phyloP scores from a whole-genome alignment of 2,329 filamentous ascomycete species.

The Emergomyces pasteurianus region DNA sequence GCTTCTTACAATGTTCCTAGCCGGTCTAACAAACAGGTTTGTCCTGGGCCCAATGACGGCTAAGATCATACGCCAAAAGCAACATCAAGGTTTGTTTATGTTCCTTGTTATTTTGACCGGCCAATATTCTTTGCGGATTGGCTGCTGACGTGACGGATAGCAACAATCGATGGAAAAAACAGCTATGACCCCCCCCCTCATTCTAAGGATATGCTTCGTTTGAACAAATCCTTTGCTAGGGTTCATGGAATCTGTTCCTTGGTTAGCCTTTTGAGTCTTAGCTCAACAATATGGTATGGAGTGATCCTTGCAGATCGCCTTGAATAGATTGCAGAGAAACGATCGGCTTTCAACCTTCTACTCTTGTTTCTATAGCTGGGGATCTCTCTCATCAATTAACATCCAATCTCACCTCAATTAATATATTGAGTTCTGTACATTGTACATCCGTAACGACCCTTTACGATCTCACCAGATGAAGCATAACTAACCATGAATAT shows the following conservation, averaged over 20 bases:
- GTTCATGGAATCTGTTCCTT: conserved; percentile 74
- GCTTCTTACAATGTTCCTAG: conserved; percentile 56
- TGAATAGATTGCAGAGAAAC: conserved; percentile 24
- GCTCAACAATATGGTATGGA: conserved; percentile 65
- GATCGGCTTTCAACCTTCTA: background rate
- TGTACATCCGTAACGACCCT: background rate
- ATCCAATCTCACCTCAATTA: background rate
- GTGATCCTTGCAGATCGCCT: conserved; percentile 57
- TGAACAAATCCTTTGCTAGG: conserved; percentile 68
- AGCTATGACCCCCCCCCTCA: conserved; percentile 69
- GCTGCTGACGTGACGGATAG: conserved; percentile 26
- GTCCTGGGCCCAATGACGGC: conserved; percentile 66
- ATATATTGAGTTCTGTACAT: background rate
- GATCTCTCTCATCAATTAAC: background rate
- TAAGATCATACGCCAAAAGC: conserved; percentile 60
- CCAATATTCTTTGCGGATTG: background rate
- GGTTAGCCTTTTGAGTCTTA: conserved; percentile 60
- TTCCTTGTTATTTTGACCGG: background rate
- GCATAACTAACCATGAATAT: background rate
- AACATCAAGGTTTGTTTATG: conserved; percentile 56
- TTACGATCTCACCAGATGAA: background rate
- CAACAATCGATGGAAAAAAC: conserved; percentile 80
- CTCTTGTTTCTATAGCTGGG: background rate
- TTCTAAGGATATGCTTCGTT: conserved; percentile 66
- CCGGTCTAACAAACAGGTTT: conserved; percentile 57